Conservation (phyloP, 768 basidiomycete species). For the Mycena rebaudengoi region DNA sequence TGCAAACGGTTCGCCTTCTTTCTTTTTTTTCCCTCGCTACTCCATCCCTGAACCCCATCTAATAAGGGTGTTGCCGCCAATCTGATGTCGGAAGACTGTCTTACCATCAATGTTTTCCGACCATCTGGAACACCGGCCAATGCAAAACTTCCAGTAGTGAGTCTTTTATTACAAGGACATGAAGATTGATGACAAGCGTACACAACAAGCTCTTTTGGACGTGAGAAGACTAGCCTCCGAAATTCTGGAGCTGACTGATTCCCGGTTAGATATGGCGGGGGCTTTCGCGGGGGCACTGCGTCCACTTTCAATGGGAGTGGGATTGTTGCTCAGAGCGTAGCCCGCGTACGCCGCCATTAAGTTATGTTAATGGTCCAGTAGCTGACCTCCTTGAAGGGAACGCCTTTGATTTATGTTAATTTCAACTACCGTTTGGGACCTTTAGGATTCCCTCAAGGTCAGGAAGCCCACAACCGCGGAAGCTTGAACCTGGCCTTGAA, state of each 20-base stretch:
- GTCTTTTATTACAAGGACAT: constrained; percentile 11
- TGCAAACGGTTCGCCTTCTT: constrained; percentile 49
- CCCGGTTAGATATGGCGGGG: constrained; percentile 29
- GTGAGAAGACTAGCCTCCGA: background rate
- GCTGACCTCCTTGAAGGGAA: constrained; percentile 36
- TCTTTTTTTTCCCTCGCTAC: background rate
- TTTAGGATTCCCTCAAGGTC: constrained; percentile 53
- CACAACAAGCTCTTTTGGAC: constrained; percentile 22
- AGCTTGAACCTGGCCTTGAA: constrained; percentile 49
- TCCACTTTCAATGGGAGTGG: constrained; percentile 33
- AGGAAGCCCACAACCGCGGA: constrained; percentile 42
- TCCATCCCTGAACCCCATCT: constrained; percentile 4
- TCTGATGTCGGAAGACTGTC: constrained; percentile 63
- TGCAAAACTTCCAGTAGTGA: constrained; percentile 49
- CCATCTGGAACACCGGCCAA: constrained; percentile 45
- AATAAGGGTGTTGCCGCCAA: constrained; percentile 43
- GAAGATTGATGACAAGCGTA: constrained; percentile 31
- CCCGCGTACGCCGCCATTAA: constrained; percentile 29
- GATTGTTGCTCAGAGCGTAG: constrained; percentile 35
- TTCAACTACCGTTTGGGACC: constrained; percentile 56
- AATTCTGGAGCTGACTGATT: background rate
- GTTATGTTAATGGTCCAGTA: too few relatives aligned
- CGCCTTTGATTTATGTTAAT: constrained; percentile 54
- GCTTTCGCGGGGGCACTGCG: constrained; percentile 31
- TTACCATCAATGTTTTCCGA: constrained; percentile 67